Conservation (phyloP, 2,329 filamentous ascomycete genomes). For the Alternaria solani region DNA sequence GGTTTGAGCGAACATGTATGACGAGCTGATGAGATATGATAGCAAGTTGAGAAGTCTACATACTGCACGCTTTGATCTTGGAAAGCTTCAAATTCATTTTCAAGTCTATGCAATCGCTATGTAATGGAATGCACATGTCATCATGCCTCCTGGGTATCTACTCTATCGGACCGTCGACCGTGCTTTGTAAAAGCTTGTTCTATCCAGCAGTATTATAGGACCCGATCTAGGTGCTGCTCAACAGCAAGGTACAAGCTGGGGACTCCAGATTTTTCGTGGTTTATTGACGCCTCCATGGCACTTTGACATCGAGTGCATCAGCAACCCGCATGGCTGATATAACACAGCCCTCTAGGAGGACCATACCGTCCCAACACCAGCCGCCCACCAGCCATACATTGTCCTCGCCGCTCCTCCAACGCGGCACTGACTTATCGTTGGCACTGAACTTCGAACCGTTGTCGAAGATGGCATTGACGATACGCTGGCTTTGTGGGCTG, state of each 20-base stretch:
- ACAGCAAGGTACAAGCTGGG: background rate
- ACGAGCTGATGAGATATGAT: background rate
- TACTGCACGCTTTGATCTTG: background rate
- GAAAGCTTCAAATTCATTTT: background rate
- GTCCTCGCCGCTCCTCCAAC: constrained; percentile 63
- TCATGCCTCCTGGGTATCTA: constrained; percentile 1
- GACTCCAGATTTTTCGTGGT: background rate
- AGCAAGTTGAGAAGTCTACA: background rate
- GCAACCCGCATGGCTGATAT: constrained; percentile 66
- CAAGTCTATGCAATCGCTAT: too few species aligned
- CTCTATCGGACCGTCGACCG: background rate
- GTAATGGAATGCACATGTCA: background rate
- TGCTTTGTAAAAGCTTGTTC: background rate
- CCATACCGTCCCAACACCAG: constrained; percentile 73
- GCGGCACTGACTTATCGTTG: constrained; percentile 30
- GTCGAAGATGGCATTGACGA: constrained; percentile 59
- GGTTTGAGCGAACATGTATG: background rate
- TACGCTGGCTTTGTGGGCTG: constrained; percentile 57
- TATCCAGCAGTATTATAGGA: background rate
- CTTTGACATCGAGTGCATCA: constrained; percentile 59
- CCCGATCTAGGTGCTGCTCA: background rate
- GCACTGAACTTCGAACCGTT: constrained; percentile 5
- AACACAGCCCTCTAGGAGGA: constrained; percentile 67
- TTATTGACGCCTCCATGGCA: constrained; percentile 36
- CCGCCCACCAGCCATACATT: constrained; percentile 65